Conservation (phyloP, 345 rosid species). For the Moricandia arvensis region DNA sequence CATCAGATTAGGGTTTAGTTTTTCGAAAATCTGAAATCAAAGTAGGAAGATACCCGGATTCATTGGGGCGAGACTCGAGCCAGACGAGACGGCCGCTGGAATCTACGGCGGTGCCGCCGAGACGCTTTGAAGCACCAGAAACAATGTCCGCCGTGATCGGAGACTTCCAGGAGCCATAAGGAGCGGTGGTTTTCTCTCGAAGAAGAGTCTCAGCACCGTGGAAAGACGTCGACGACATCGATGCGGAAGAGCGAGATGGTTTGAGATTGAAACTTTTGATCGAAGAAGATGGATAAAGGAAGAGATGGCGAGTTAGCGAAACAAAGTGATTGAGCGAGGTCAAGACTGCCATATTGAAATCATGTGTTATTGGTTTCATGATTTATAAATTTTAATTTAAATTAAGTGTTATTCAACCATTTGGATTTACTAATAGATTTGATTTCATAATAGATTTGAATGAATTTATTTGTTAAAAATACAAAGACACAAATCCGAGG, state of each 20-base stretch:
- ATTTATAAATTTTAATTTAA: too few species aligned
- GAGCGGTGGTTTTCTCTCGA: slow-evolving; percentile 48
- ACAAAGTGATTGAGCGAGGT: slow-evolving; percentile 15
- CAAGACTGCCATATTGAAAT: slow-evolving; percentile 30
- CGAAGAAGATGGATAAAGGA: slow-evolving; percentile 4
- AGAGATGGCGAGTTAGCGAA: slow-evolving; percentile 27
- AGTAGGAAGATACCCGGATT: slow-evolving; percentile 55
- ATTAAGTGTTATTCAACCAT: too few species aligned
- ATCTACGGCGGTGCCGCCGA: slow-evolving; percentile 73
- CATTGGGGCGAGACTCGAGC: slow-evolving; percentile 85
- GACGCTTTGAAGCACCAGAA: slow-evolving; percentile 78
- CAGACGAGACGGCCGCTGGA: slow-evolving; percentile 67
- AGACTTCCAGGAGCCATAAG: slow-evolving; percentile 93
- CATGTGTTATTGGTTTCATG: too few species aligned
- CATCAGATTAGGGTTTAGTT: not conserved
- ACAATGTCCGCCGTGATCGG: slow-evolving; percentile 86
- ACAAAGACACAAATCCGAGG: too few species aligned
- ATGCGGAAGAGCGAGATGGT: slow-evolving; percentile 11
- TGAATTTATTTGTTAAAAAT: too few species aligned
- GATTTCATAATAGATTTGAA: too few species aligned
- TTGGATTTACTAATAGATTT: too few species aligned
- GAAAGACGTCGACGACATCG: slow-evolving; percentile 64
- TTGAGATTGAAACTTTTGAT: slow-evolving; percentile 26
- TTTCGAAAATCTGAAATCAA: not conserved
- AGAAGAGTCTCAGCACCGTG: not conserved